Base-by-base conservation (phyloP, 208 protist species). In the Endotrypanum monterogeii region DNA sequence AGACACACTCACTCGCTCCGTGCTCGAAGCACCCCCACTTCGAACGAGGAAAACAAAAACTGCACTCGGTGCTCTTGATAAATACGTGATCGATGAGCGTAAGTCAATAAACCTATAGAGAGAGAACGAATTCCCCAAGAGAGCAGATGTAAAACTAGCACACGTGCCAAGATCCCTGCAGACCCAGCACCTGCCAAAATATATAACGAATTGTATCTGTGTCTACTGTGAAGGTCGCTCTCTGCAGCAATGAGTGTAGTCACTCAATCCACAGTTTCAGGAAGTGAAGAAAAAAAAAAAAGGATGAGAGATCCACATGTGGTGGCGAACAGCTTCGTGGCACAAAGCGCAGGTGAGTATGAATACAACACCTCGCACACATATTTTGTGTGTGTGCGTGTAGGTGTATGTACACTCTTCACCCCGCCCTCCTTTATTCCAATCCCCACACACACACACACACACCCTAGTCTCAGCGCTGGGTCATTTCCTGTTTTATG, bases 401-500 rank as follows among this genome's bases (percentile, higher is more conserved):
- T 5, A 11, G 44, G 44, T 5, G 44, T 4, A 3, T 4, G 25
- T 4, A 3, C 1, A 20, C 25, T 20, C 3, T 3, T 73, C 44
- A 20, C 25, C 7, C 3, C 2, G 62, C 44, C 51, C 68, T 65
- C 56, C 67, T 55, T 46, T 35, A 35, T 25, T 20, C 39, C 63
- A 51, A 25, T 5, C 48, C 32, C 12, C n/a, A 6, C 16, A 25
- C 30, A n/a, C 71, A 60, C 11, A 30, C 23, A 30, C 9, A 20
- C 0, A 18, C 18, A 16, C 65, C 39, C 37, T 54, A 18, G n/a
- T 32, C 30, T 58, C 28, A 25, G 8, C 28, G 28, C 46, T 8
- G 44, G 30, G 62, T 44, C 20, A 28, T 37, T 25, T 23, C 51
- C 50, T 72, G 52, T 51, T 79, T 86, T 28, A 87, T 55, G 46